Evolutionary conservation across 2,329 filamentous ascomycete genomes (phyloP).

Genomic region (Parastagonospora avenae): DNA sequence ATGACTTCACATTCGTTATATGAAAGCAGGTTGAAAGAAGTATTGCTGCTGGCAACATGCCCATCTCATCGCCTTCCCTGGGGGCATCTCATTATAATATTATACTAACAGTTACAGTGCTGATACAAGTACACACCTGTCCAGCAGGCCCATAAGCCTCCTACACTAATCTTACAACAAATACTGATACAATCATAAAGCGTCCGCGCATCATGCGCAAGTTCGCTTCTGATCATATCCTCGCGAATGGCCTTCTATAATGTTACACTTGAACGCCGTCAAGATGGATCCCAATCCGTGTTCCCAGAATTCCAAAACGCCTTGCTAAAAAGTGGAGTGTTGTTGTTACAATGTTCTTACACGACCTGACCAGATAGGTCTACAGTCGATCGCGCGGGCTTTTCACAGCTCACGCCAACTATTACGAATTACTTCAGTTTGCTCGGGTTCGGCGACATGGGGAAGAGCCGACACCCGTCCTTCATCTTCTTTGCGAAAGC

Average conservation of each 20-base stretch:
- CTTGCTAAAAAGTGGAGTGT: slow-evolving; percentile 7
- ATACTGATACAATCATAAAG: background rate
- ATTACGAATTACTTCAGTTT: slow-evolving; percentile 1
- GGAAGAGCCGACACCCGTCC: slow-evolving; percentile 27
- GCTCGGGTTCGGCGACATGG: slow-evolving; percentile 12
- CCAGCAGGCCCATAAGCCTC: slow-evolving; percentile 4
- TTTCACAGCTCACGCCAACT: background rate
- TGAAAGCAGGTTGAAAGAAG: background rate
- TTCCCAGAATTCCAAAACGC: slow-evolving; percentile 1
- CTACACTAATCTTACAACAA: slow-evolving; percentile 2
- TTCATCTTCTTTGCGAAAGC: slow-evolving; percentile 32
- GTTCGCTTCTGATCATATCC: background rate
- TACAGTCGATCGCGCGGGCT: background rate
- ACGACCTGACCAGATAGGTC: background rate
- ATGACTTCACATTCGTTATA: no score
- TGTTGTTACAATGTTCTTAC: slow-evolving; percentile 5
- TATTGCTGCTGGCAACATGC: background rate
- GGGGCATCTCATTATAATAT: slow-evolving; percentile 1
- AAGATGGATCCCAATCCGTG: background rate
- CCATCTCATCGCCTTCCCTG: background rate
- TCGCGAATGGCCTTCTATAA: slow-evolving; percentile 2
- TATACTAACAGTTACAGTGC: slow-evolving; percentile 8
- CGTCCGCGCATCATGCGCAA: slow-evolving; percentile 2
- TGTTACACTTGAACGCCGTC: background rate
- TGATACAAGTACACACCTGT: slow-evolving; percentile 3